These are phyloP conservation scores for Groenewaldozyma auringiensis DNA, from an alignment of 1,139 yeast genomes.

Conservation along the genomic window DNA sequence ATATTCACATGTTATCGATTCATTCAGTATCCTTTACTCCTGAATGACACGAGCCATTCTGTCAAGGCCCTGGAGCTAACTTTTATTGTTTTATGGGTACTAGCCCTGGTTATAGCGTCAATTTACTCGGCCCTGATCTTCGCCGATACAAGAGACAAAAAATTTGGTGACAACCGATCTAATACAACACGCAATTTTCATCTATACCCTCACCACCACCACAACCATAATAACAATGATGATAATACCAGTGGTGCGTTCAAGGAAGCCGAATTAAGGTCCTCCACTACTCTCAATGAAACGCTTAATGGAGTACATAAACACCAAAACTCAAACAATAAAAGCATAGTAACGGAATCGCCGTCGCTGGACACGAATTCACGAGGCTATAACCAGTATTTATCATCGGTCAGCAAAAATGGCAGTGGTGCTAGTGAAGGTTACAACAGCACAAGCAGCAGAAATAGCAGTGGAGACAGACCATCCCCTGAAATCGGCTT, in stretches of 20 bases:
- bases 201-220: neutral
- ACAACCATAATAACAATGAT: neutral
- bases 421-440: neutral
- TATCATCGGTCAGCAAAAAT: too few species aligned
- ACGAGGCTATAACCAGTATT: too few species aligned
- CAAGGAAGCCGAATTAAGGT: too few species aligned
- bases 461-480: neutral
- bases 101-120: constrained; percentile 9
- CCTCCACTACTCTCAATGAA: neutral
- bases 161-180: neutral
- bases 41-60: constrained; percentile 2
- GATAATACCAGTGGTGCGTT: too few species aligned
- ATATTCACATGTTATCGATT: constrained; percentile 10
- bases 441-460: neutral
- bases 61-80: constrained; percentile 9
- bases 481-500: neutral
- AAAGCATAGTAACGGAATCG: neutral
- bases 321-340: neutral
- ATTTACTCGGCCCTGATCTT: constrained; percentile 10
- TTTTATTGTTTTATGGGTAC: constrained; percentile 13
- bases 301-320: neutral
- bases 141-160: constrained; percentile 6
- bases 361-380: neutral
- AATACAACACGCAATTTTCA: neutral
- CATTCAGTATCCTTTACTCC: neutral